Conservation (phyloP, 805 yeast species). For the Cyberlindnera suaveolens region DNA sequence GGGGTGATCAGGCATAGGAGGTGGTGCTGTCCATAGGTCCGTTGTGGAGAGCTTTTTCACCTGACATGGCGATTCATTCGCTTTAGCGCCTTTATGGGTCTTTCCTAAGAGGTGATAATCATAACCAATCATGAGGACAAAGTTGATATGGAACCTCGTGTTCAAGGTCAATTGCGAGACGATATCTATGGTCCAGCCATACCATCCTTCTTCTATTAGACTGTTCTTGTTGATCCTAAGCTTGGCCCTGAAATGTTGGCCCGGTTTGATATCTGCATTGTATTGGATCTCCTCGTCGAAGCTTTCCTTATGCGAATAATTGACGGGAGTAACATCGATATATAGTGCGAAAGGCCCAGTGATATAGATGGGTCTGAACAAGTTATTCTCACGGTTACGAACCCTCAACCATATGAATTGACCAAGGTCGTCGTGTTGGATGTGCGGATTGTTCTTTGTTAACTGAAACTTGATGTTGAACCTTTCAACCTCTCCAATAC, state of each 20-base stretch:
- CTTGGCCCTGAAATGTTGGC: constrained; percentile 55
- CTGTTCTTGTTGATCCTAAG: constrained; percentile 45
- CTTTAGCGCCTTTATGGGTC: background rate
- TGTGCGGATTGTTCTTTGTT: background rate
- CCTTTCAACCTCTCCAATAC: constrained; percentile 18
- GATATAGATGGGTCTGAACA: constrained; percentile 75
- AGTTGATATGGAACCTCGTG: constrained; percentile 59
- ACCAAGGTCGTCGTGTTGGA: constrained; percentile 10
- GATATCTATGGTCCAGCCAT: constrained; percentile 77
- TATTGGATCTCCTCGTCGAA: constrained; percentile 37
- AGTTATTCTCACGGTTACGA: constrained; percentile 63
- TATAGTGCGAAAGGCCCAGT: constrained; percentile 88
- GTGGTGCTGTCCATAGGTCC: constrained; percentile 73
- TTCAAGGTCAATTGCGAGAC: constrained; percentile 75
- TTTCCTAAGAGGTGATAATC: constrained; percentile 25
- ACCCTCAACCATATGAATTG: constrained; percentile 42
- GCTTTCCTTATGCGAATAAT: constrained; percentile 47
- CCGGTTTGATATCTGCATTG: constrained; percentile 60
- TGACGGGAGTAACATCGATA: constrained; percentile 68
- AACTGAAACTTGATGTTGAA: constrained; percentile 5
- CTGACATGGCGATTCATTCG: constrained; percentile 1
- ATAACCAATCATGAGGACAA: constrained; percentile 53
- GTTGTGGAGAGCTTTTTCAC: constrained; percentile 46
- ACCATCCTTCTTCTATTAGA: constrained; percentile 23
- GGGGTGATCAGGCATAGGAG: constrained; percentile 43